Evolutionary conservation across 148 eudicot species (phyloP).

Genomic region (Talinum fruticosum): DNA sequence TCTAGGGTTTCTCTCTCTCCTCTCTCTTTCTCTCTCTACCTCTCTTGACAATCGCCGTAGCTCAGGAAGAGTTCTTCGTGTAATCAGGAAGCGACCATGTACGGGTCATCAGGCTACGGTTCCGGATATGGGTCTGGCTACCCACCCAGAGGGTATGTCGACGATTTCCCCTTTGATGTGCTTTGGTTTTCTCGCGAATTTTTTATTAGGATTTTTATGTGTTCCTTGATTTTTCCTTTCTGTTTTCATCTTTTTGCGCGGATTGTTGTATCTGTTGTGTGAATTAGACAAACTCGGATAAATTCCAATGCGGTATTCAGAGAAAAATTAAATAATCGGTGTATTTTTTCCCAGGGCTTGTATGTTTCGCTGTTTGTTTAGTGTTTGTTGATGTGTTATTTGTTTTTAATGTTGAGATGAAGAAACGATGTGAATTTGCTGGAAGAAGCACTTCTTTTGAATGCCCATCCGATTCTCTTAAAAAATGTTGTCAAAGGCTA

Average conservation of each 20-base stretch:
- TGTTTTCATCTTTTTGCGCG: neutral
- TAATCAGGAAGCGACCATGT: constrained; percentile 7
- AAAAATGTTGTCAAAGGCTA: too few species aligned
- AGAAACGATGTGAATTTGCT: neutral
- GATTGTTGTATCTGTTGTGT: neutral
- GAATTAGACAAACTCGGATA: neutral
- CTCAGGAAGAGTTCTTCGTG: neutral
- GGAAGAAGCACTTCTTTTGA: too few species aligned
- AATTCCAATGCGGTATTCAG: neutral
- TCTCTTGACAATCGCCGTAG: neutral
- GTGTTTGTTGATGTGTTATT: constrained; percentile 1
- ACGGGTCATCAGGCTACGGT: constrained; percentile 20
- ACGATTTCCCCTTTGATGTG: neutral
- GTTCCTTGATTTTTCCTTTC: neutral
- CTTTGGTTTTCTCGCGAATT: neutral
- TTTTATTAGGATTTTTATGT: neutral
- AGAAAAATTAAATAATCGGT: neutral
- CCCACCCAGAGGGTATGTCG: constrained; percentile 19
- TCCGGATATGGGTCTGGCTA: constrained; percentile 22
- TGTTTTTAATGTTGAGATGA: neutral
- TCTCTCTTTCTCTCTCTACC: neutral
- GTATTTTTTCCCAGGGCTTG: neutral
- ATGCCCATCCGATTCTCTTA: too few species aligned
- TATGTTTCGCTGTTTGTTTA: neutral
- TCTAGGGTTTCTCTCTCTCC: neutral